Base-by-base conservation (phyloP, 2,329 filamentous ascomycete genomes). In the Colletotrichum paranaense region DNA sequence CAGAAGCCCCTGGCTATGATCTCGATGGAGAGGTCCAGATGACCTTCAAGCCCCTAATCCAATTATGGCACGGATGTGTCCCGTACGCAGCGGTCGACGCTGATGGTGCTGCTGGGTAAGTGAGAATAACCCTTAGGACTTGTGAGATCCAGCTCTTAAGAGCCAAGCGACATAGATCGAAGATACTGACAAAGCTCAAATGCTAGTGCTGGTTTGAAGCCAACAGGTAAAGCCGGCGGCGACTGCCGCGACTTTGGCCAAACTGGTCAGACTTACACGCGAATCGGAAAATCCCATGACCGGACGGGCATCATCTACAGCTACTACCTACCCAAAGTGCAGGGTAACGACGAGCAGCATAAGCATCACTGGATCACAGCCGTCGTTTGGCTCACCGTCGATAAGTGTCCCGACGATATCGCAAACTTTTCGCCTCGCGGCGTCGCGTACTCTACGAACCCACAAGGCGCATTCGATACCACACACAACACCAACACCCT, bases 151-250 rank as follows among this genome's bases (percentile, higher is more conserved):
- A 12, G 5, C 0, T 32, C 32, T 32, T 3, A 0, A 32, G 32
- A 1, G 0, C 32, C 1, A 35, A 35, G 32, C 1, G 0, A 35
- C 32, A 35, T 35, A 12, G 11, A 0, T 35, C 4, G 32, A 1
- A 49, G 22, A 0, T 49, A n/a, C 42, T n/a, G 19, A 49, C 1
- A 8, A n/a, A 9, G 19, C 19, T 49, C 19, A 19, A n/a, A 46
- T 49, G 8, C 0, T 22, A 49, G 42, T 8, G 42, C 42, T 49
- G 42, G 42, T 3, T 49, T 49, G 19, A 49, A 49, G 42, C 42
- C 42, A n/a, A 49, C 42, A n/a, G 42, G 42, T 9, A 49, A n/a
- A 9, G 3, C 8, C 19, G 42, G 42, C 42, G 42, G 42, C 2
- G 19, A 49, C 7, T 49, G 19, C 4, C 42, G 42, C 4, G 42